Evolutionary conservation across 208 protist species (phyloP).

Genomic region (Angomonas ambiguus): DNA sequence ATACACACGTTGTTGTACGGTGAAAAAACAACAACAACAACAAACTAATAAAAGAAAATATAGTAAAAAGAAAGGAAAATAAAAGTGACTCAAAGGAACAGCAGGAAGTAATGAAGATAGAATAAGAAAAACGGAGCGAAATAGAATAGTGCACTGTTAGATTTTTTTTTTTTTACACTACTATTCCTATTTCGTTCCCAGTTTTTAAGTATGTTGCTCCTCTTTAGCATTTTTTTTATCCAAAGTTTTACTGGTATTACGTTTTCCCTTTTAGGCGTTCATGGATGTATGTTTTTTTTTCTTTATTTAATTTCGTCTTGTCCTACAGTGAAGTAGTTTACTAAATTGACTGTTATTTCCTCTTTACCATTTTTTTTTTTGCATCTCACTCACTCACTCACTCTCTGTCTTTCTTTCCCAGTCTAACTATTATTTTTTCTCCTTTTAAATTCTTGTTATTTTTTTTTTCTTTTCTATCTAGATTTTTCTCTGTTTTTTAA

Average conservation of each 20-base stretch:
- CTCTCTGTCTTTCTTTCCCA: not conserved
- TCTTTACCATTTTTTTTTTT: not conserved
- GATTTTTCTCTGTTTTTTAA: not conserved
- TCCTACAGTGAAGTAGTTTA: not conserved
- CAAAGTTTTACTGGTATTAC: no score
- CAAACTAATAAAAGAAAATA: conserved; percentile 11
- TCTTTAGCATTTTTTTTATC: not conserved
- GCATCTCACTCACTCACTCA: not conserved
- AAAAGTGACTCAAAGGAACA: conserved; percentile 1
- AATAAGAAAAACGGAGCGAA: not conserved
- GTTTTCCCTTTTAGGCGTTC: no score
- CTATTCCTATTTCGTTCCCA: not conserved
- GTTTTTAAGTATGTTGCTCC: not conserved
- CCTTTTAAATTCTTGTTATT: not conserved
- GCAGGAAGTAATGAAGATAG: not conserved
- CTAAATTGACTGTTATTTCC: not conserved
- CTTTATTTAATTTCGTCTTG: not conserved
- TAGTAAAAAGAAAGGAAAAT: conserved; percentile 8
- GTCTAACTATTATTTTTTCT: not conserved
- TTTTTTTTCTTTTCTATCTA: not conserved
- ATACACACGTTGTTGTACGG: not conserved
- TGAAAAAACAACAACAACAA: not conserved
- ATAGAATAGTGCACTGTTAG: not conserved
- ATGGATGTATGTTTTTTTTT: not conserved
- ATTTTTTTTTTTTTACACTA: not conserved